phyloP scores from a whole-genome alignment of 352 stramenopile genomes.

The Elongisporangium undulatum region DNA sequence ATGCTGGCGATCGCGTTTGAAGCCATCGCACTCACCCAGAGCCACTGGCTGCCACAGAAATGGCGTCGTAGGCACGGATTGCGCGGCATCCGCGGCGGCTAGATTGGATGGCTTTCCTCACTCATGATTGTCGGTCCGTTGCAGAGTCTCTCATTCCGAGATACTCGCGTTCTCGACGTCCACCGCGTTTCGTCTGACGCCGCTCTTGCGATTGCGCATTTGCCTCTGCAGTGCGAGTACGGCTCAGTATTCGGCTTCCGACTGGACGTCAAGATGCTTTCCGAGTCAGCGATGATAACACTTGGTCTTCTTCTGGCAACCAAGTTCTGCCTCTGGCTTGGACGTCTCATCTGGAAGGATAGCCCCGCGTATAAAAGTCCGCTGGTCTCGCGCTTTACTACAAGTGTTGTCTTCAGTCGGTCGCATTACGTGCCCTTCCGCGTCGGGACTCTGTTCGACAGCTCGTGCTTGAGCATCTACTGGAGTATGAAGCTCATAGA shows the following conservation, averaged over 20 bases:
- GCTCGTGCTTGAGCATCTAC: neutral
- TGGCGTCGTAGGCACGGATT: neutral
- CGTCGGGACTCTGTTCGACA: neutral
- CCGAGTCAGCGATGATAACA: neutral
- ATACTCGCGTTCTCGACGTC: neutral
- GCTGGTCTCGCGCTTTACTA: neutral
- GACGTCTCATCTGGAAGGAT: neutral
- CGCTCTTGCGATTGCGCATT: neutral
- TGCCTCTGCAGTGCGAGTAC: neutral
- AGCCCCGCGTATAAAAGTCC: neutral
- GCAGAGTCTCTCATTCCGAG: neutral
- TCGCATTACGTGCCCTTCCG: neutral
- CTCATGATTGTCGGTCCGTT: no score
- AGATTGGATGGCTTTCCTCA: no score
- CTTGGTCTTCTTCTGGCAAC: neutral
- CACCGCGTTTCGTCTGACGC: neutral
- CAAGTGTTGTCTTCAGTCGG: neutral
- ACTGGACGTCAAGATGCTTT: neutral
- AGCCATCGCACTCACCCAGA: neutral
- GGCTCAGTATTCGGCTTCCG: neutral
- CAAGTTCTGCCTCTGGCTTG: neutral
- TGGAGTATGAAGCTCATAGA: neutral
- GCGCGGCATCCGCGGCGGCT: no score
- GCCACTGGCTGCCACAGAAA: neutral
- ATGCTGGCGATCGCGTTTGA: neutral